Conservation (phyloP, 1,284 basidiomycete species). For the Apiotrichum sp. region DNA sequence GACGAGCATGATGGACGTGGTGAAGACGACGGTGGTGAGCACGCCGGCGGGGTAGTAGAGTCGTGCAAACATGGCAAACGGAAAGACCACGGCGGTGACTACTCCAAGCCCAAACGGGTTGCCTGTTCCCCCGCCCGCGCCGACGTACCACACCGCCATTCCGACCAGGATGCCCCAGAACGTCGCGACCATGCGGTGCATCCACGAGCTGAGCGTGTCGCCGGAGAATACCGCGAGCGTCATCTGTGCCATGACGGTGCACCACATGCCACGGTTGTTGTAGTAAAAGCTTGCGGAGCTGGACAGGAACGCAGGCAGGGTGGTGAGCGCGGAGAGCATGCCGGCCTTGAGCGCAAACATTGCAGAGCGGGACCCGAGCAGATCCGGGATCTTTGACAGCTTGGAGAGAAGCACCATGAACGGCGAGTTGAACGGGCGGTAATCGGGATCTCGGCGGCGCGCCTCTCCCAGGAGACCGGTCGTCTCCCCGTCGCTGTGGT, state of each 20-base stretch:
- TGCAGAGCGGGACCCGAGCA: conserved; percentile 40
- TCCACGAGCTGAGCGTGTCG: conserved; percentile 65
- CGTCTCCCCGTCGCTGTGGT: conserved; percentile 16
- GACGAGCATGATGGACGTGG: conserved; percentile 64
- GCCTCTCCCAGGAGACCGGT: conserved; percentile 33
- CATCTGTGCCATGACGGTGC: conserved; percentile 30
- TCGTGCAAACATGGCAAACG: conserved; percentile 53
- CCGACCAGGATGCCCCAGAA: conserved; percentile 66
- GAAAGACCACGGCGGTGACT: conserved; percentile 63
- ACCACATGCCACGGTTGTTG: conserved; percentile 42
- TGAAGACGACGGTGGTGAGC: conserved; percentile 65
- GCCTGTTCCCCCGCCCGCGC: conserved; percentile 58
- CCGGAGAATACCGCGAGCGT: conserved; percentile 45
- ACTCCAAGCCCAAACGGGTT: conserved; percentile 68
- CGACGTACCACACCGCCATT: conserved; percentile 57
- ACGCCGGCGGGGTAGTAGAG: conserved; percentile 69
- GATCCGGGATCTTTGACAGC: conserved; percentile 23
- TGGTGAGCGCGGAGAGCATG: conserved; percentile 54
- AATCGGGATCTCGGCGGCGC: conserved; percentile 44
- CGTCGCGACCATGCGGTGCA: conserved; percentile 60
- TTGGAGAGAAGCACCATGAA: conserved; percentile 33
- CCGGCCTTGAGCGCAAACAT: conserved; percentile 77
- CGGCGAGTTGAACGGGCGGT: conserved; percentile 35
- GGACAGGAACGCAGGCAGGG: conserved; percentile 36
- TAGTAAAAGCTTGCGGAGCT: conserved; percentile 41